Conservation (phyloP, 768 basidiomycete genomes). For the Leccinum incarnatum region DNA sequence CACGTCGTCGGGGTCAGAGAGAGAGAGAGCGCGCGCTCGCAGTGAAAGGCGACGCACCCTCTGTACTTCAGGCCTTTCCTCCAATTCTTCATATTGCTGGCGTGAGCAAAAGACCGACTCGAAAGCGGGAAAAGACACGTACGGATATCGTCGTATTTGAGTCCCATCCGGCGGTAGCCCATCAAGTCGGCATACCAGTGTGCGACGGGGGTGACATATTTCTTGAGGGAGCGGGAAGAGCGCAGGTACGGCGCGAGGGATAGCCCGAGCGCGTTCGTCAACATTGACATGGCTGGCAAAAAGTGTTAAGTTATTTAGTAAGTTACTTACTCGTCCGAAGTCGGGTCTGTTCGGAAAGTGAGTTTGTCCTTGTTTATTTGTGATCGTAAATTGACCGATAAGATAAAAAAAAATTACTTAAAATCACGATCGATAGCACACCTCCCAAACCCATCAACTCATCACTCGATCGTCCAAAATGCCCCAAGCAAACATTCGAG, state of each 20-base stretch:
- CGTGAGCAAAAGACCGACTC: background rate
- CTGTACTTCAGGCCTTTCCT: conserved; percentile 77
- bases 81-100: conserved; percentile 49
- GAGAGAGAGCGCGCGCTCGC: background rate
- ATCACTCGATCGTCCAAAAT: conserved; percentile 41
- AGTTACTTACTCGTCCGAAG: too few relatives aligned
- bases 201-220: conserved; percentile 73
- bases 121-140: conserved; percentile 35
- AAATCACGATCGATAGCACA: conserved; percentile 9
- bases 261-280: conserved; percentile 53
- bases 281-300: background rate
- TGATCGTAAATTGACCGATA: conserved; percentile 17
- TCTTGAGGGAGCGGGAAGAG: conserved; percentile 63
- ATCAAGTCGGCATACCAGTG: conserved; percentile 76
- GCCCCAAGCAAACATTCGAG: conserved; percentile 37
- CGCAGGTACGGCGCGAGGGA: conserved; percentile 78
- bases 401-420: conserved; percentile 20
- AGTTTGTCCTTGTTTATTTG: conserved; percentile 45
- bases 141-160: conserved; percentile 95
- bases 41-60: conserved; percentile 47
- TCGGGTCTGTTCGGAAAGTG: conserved; percentile 21
- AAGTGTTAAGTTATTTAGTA: too few relatives aligned
- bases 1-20: background rate
- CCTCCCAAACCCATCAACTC: conserved; percentile 14
- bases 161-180: conserved; percentile 85